Percentiles rank a stretch among this genome's conserved stretches.
These are phyloP conservation scores for Venturia pyrina DNA, from an alignment of 2,329 filamentous ascomycete genomes.

Conservation along the genomic window DNA sequence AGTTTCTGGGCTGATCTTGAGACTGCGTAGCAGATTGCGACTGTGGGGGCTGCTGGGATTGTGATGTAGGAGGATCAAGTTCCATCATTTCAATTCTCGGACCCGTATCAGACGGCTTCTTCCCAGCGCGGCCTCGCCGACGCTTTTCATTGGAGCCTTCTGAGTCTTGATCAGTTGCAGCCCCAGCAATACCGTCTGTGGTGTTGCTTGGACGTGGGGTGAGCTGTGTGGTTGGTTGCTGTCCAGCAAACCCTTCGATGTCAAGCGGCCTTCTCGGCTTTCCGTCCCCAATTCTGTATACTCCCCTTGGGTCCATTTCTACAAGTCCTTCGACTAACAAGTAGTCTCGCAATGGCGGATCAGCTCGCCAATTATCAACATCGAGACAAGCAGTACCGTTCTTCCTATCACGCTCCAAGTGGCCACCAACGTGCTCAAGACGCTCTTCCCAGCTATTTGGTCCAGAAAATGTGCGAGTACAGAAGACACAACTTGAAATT, in stretches of 20 bases:
- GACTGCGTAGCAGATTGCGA: background rate
- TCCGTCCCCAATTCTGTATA: slow-evolving; percentile 12
- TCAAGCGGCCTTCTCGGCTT: slow-evolving; percentile 10
- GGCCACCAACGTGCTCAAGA: slow-evolving; percentile 79
- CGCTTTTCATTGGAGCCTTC: slow-evolving; percentile 11
- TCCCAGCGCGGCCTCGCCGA: slow-evolving; percentile 10
- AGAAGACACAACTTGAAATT: slow-evolving; percentile 55
- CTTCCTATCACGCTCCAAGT: slow-evolving; percentile 53
- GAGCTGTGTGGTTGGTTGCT: slow-evolving; percentile 10
- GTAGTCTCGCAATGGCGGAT: slow-evolving; percentile 26
- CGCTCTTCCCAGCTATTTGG: slow-evolving; percentile 62
- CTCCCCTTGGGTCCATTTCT: slow-evolving; percentile 10
- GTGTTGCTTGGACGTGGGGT: slow-evolving; percentile 6
- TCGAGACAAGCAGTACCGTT: slow-evolving; percentile 17
- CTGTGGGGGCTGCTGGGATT: background rate
- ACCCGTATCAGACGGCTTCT: slow-evolving; percentile 8
- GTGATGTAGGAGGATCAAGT: background rate
- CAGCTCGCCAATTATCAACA: slow-evolving; percentile 8
- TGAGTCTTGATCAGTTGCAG: slow-evolving; percentile 5
- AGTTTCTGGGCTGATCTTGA: slow-evolving; percentile 3
- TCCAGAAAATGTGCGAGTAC: slow-evolving; percentile 47
- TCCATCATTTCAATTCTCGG: slow-evolving; percentile 8
- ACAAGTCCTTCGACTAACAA: slow-evolving; percentile 30
- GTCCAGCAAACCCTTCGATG: slow-evolving; percentile 10
- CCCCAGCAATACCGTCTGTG: background rate